Percentiles rank a stretch among this genome's conserved stretches.
phyloP scores from a whole-genome alignment of 176 grass and related monocot genomes.

The Eremochloa ophiuroides region DNA sequence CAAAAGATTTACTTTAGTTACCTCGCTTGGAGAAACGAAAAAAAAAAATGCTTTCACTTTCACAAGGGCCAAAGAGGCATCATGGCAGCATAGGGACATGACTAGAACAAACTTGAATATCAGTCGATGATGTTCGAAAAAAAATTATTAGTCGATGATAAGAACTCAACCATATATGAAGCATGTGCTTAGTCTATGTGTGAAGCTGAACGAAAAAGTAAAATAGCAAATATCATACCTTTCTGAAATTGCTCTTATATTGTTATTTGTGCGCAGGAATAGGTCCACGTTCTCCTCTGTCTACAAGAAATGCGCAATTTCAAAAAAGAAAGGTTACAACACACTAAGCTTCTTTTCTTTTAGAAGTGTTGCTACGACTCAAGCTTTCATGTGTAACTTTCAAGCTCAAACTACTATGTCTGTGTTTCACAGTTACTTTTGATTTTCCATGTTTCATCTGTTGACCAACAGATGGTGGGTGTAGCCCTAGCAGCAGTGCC shows the following conservation, averaged over 20 bases:
- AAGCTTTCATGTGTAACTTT: conserved; percentile 27
- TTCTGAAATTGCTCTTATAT: conserved; percentile 64
- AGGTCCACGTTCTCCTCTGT: conserved; percentile 51
- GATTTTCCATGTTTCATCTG: conserved; percentile 16
- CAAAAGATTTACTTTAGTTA: conserved; percentile 6
- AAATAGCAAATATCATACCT: conserved; percentile 39
- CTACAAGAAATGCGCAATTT: conserved; percentile 30
- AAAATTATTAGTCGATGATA: neutral
- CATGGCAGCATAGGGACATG: neutral
- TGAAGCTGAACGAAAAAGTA: neutral
- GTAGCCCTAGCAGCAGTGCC: neutral
- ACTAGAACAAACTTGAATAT: neutral
- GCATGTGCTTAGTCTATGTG: neutral
- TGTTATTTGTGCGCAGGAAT: conserved; percentile 54
- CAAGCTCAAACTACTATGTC: neutral
- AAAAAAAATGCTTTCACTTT: neutral
- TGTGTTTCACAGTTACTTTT: conserved; percentile 8
- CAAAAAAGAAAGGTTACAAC: conserved; percentile 18
- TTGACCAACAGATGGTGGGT: neutral
- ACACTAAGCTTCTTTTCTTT: neutral
- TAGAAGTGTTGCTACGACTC: neutral
- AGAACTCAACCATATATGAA: neutral
- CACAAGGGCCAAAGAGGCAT: neutral
- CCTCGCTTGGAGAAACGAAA: neutral
- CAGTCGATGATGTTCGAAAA: too few species aligned